These are phyloP conservation scores for Scortechinia acanthostroma DNA, from an alignment of 2,329 filamentous ascomycete genomes.

Conservation along the genomic window DNA sequence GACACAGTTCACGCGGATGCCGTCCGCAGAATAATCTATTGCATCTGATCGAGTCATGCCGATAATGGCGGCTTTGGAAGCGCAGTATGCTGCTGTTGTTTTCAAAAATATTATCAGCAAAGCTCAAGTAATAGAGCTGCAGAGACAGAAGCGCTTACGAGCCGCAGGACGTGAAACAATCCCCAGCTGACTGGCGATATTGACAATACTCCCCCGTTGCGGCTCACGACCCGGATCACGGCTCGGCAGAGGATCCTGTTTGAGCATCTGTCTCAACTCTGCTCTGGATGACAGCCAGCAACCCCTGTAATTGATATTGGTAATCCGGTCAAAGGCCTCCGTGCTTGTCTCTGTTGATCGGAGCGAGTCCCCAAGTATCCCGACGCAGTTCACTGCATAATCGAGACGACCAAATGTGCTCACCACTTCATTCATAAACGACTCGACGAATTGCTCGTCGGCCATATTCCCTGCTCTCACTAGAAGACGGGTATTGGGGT, in stretches of 20 bases:
- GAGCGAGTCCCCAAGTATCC: constrained; percentile 32
- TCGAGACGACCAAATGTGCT: constrained; percentile 36
- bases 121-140: background rate
- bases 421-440: constrained; percentile 20
- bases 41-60: constrained; percentile 47
- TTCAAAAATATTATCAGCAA: background rate
- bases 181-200: constrained; percentile 42
- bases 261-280: constrained; percentile 33
- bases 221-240: constrained; percentile 20
- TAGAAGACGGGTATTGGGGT: constrained; percentile 22
- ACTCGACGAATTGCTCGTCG: constrained; percentile 31
- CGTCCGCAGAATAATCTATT: constrained; percentile 40
- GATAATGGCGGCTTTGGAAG: constrained; percentile 49
- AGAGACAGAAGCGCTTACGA: constrained; percentile 17
- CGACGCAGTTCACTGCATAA: constrained; percentile 48
- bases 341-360: constrained; percentile 35
- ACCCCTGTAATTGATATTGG: constrained; percentile 43
- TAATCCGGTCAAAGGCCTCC: constrained; percentile 41
- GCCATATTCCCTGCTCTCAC: constrained; percentile 34
- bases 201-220: constrained; percentile 38
- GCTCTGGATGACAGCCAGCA: constrained; percentile 36
- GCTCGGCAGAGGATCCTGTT: constrained; percentile 28
- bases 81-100: constrained; percentile 48
- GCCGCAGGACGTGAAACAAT: constrained; percentile 35
- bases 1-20: constrained; percentile 26